Base-by-base conservation (phyloP, 768 basidiomycete genomes). In the Tulasnella sp. region DNA sequence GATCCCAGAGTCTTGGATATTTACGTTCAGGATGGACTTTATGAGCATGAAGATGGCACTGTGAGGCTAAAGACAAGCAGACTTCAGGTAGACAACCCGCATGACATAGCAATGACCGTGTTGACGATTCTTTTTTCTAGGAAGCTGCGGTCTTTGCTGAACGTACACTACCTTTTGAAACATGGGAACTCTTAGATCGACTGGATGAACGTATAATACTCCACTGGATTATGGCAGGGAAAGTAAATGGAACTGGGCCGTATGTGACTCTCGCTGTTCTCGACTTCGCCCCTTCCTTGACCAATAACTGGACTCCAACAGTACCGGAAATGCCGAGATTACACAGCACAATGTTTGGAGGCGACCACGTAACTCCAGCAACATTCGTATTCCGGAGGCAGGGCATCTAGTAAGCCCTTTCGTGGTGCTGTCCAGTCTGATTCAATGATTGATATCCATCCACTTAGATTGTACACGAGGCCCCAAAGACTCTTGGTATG, bases 111-210 rank as follows among this genome's bases (percentile, higher is more conserved):
- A 25, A 8, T 32, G 22, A 3, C 43, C n/a, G 9, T 6, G 3
- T 13, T 28, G 13, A 6, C 31, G 40, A 41, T 56, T 13, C 49
- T 15, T n/a, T 45, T 24, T n/a, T 25, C n/a, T 33, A 69, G 57
- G 86, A 88, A 64, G 79, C 75, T 2, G 61, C 74, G 3, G 67
- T 73, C 15, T 84, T 83, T 61, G 64, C 69, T 0, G 80, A 81
- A 46, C 60, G 58, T 5, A n/a, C 50, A 19, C 19, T 57, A 3
- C 1, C 64, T 60, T 44, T 69, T 28, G 69, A 65, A 37, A 72
- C 73, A 46, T 71, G 64, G 61, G 58, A 63, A 33, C 61, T 64
- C 9, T 51, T 69, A 13, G 41, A 57, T 7, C 27, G 49, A 13
- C 62, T 83, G 25, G 74, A 79, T 43, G 65, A 69, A 41, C 64